Evolutionary conservation across 352 stramenopile genomes (phyloP), one percentile per base, ranked within the genome.

Genomic region (Saprolegnia diclina): DNA sequence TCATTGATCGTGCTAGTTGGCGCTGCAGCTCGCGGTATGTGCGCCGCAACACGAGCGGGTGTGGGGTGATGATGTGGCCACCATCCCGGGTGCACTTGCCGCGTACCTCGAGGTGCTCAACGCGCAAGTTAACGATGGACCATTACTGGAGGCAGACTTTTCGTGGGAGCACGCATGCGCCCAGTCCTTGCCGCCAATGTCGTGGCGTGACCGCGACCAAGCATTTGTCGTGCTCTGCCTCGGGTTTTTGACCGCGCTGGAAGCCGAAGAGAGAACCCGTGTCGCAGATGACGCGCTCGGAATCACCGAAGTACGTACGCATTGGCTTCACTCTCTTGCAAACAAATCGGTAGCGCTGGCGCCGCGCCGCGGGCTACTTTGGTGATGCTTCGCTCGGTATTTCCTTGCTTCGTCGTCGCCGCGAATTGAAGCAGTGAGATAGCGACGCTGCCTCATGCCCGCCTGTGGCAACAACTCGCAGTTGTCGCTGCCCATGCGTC

Each of bases 381-480:
- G 19, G 37, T 21, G 13, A 52, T 19, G 57, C 57, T n/a, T 19
- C 42, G n/a, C 16, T 18, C 24, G 7, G 35, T 40, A 35, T 35
- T 35, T 35, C 5, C 37, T 64, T 7, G 32, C 56, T 4, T 18
- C 35, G 10, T 38, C 32, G 21, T 40, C 26, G 19, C 7, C 5
- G 21, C 22, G 52, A 1, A 14, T 40, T 53, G 42, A 48, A 1
- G 42, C 42, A 14, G 7, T n/a, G 42, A n/a, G 13, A 48, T 14
- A 48, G 13, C 18, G 29, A 35, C 18, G 42, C 7, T 48, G 42
- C 44, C 57, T 24, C 19, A 29, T 29, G 35, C 50, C 4, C 57
- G 50, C 21, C 19, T 66, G n/a, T 66, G 57, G 57, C 14, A n/a
- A 21, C 57, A 66, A n/a, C 40, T 66, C 13, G 48, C 35, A n/a